These are phyloP conservation scores for Hypomontagnella monticulosa DNA, from an alignment of 495 filamentous ascomycete species.

Conservation along the genomic window DNA sequence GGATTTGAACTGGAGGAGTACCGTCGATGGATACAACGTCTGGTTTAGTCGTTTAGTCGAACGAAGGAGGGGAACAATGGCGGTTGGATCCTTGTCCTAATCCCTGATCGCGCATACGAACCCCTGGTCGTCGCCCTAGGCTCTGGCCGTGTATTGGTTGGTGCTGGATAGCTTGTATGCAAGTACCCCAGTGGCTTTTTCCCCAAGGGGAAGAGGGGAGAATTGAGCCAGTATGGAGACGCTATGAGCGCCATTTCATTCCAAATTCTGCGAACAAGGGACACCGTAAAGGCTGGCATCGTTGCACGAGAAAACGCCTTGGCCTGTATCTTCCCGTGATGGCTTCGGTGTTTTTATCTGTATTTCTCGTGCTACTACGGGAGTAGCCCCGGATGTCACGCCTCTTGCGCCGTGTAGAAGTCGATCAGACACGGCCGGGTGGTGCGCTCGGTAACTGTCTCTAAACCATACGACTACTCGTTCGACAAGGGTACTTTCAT, in stretches of 20 bases:
- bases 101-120: conserved; percentile 20
- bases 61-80: conserved; percentile 26
- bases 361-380: conserved; percentile 5
- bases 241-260: conserved; percentile 17
- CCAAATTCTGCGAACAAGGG: conserved; percentile 29
- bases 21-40: conserved; percentile 4
- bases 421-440: not conserved
- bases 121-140: conserved; percentile 14
- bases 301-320: conserved; percentile 23
- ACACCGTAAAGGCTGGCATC: conserved; percentile 8
- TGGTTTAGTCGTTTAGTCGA: not conserved
- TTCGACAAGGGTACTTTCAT: conserved; percentile 11
- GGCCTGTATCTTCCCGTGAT: conserved; percentile 22
- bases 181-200: conserved; percentile 32
- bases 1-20: conserved; percentile 9
- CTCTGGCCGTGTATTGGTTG: conserved; percentile 27
- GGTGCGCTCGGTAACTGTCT: conserved; percentile 5
- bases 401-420: not conserved
- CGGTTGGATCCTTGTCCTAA: conserved; percentile 32
- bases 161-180: conserved; percentile 33
- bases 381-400: not conserved
- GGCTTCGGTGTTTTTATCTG: conserved; percentile 22
- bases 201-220: conserved; percentile 39
- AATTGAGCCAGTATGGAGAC: conserved; percentile 24
- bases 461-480: conserved; percentile 24